Conservation (phyloP, 257 asterid genomes). For the Fraxinus pennsylvanica region DNA sequence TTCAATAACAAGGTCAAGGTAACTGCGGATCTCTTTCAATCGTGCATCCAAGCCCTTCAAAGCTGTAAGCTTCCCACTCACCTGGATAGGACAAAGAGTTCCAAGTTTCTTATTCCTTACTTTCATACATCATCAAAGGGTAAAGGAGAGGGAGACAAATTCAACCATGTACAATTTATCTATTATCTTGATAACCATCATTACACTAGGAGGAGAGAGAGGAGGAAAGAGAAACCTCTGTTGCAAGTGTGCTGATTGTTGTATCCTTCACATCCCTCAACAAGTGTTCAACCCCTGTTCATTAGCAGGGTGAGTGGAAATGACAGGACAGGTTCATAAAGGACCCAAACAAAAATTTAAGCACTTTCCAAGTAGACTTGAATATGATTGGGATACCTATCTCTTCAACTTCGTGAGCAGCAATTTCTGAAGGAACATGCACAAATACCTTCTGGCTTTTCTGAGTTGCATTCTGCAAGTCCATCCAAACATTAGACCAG, state of each 20-base stretch:
- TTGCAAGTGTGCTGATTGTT: conserved; percentile 90
- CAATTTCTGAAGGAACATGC: conserved; percentile 91
- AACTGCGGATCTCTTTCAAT: conserved; percentile 72
- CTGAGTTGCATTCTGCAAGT: conserved; percentile 71
- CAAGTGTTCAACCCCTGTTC: conserved; percentile 90
- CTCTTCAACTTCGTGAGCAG: conserved; percentile 98
- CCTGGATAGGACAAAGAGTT: conserved; percentile 42
- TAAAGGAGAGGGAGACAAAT: no score
- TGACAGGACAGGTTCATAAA: background rate
- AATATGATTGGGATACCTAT: conserved; percentile 52
- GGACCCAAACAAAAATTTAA: no score
- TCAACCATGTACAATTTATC: no score
- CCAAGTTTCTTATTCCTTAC: background rate
- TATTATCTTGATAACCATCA: no score
- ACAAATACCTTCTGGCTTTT: conserved; percentile 96
- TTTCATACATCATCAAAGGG: no score
- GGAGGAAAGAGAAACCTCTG: conserved; percentile 57
- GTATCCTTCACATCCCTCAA: conserved; percentile 94
- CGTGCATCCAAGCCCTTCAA: conserved; percentile 94
- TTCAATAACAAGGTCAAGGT: conserved; percentile 80
- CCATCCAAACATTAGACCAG: conserved; percentile 25
- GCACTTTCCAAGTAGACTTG: no score
- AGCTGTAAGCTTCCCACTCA: conserved; percentile 89
- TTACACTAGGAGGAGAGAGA: background rate
- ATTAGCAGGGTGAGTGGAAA: background rate